phyloP scores from a whole-genome alignment of 2,329 filamentous ascomycete species.

The Tothia fuscella region DNA sequence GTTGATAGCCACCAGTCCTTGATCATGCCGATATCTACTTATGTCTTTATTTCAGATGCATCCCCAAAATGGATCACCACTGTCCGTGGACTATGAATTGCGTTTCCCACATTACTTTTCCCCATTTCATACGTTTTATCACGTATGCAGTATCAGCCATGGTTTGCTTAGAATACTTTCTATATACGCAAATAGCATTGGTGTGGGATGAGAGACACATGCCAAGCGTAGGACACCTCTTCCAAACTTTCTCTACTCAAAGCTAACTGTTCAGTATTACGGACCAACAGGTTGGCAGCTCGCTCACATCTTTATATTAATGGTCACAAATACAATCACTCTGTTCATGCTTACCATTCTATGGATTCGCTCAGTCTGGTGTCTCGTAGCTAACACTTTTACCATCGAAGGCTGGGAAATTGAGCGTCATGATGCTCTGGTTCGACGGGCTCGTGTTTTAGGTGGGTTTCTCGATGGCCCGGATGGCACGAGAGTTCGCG shows the following conservation, averaged over 20 bases:
- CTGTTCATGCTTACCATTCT: slow-evolving; percentile 53
- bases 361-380: slow-evolving; percentile 48
- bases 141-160: slow-evolving; percentile 55
- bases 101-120: slow-evolving; percentile 69
- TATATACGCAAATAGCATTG: slow-evolving; percentile 45
- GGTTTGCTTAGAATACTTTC: slow-evolving; percentile 45
- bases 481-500: slow-evolving; percentile 40
- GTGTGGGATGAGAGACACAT: slow-evolving; percentile 56
- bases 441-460: slow-evolving; percentile 33
- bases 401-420: slow-evolving; percentile 71
- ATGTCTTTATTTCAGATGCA: slow-evolving; percentile 37
- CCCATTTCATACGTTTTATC: slow-evolving; percentile 72
- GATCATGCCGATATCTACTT: too few relatives aligned
- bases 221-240: slow-evolving; percentile 43
- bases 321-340: slow-evolving; percentile 45
- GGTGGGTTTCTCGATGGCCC: slow-evolving; percentile 46
- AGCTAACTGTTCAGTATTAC: slow-evolving; percentile 42
- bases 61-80: slow-evolving; percentile 77
- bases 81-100: slow-evolving; percentile 80
- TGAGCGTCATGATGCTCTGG: slow-evolving; percentile 33
- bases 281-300: slow-evolving; percentile 53
- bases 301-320: slow-evolving; percentile 47
- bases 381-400: slow-evolving; percentile 57
- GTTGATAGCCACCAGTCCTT: slow-evolving; percentile 20
- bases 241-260: slow-evolving; percentile 3